Evolutionary conservation across 2,329 filamentous ascomycete species (phyloP), one percentile per base, ranked within the genome.

Genomic region (Lecanosticta acicola): DNA sequence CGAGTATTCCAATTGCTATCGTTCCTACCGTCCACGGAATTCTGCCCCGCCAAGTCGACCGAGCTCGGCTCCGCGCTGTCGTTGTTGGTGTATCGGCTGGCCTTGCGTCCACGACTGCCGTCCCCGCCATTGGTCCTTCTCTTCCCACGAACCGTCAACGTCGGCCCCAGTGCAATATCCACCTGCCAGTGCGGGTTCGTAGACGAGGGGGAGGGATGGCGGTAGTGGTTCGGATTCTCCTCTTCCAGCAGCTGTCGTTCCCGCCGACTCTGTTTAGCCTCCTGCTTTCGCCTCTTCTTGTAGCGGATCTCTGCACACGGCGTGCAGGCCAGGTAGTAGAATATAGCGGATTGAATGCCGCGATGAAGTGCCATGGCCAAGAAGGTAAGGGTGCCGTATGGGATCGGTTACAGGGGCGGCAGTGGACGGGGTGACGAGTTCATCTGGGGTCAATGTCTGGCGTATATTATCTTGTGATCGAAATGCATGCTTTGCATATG

Each of bases 121-220:
- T 48, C 53, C 8, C 43, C 44, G 33, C 48, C 67, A 78, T 61
- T 49, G 21, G 54, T 61, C 69, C 47, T 53, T 67, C 59, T 63
- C 67, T 57, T 67, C 66, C 48, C 76, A 68, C 65, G 83, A 55
- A 47, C 60, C 47, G 41, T 29, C 77, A 72, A 68, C 10, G 45
- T 46, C 21, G 90, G 90, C 0, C 90, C 90, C 68, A 90, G 77
- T 51, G 74, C 75, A 55, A 96, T 94, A 67, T 96, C 90, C 62
- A 93, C 85, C 24, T 78, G 73, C 90, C 90, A 96, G 68, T 87
- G 87, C 10, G 84, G 83, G 60, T 96, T 96, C 20, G 88, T 94
- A 60, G 83, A 84, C 59, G 88, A 93, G 1, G 88, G 86, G 36
- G 81, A 1, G 85, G 89, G 62, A 59, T 96, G 89, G 41, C 81